Base-by-base conservation (phyloP, 306 rosid species). In the Fagus crenata region DNA sequence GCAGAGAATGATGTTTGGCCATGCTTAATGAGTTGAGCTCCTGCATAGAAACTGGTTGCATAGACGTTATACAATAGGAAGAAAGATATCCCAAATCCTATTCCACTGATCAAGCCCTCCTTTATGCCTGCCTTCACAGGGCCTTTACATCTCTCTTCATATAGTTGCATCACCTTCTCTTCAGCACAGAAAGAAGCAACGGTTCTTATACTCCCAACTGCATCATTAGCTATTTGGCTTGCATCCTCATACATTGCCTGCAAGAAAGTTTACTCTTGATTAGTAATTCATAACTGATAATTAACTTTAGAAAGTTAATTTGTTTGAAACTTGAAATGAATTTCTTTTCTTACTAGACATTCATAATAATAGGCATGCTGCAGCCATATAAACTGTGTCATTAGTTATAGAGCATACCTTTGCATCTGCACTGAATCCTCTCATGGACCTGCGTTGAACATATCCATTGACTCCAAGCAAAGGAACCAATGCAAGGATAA, bases 231-330 rank as follows among this genome's bases (percentile, higher is more conserved):
- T 59, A 93, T 95, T 81, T 93, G 98, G 74, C 97, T 93, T 15
- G 97, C 98, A 53, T 93, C 97, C 84, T 91, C 98, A 33, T 93
- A 93, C 97, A 78, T 93, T 85, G 81, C 74, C 97, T 92, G 86
- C 85, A 80, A 1, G 72, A 59, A 81, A 80, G 69, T 67, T 74
- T 11, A 51, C 63, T 73, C n/a, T 72, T 69, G 5, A 67, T 40
- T 37, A 56, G 32, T 28, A 49, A 17, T 49, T 68, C 54, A 49
- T 60, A 12, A 60, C 31, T 9, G 5, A 46, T 46, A 46, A 46
- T 46, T 46, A 68, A 13, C 59, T 75, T 22, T 55, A n/a, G 46
- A 9, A 2, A 46, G 51, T 46, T 46, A 46, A 46, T 46, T 46
- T 9, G 51, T 7, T 46, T 46, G 51, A 46, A 46, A 46, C 51